Base-by-base conservation (phyloP, 2,329 filamentous ascomycete genomes). In the Xylariaceae sp. region DNA sequence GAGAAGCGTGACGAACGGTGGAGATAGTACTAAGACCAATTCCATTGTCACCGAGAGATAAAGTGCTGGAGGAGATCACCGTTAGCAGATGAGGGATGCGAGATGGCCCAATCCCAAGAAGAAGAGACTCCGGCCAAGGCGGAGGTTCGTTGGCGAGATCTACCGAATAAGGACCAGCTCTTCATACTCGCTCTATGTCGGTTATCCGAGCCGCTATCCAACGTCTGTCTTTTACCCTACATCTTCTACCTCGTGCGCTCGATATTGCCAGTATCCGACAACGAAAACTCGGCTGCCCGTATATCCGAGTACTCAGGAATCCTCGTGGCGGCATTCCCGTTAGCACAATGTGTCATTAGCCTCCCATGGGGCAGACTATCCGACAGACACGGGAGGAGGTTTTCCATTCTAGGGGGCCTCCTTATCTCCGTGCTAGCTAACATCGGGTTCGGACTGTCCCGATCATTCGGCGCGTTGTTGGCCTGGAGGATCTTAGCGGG, bases 181-280 rank as follows among this genome's bases (percentile, higher is more conserved):
- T 70, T 74, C 60, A 69, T 74, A 53, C 66, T 73, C 0, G 67
- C 72, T 7, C 66, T 74, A 44, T 74, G 73, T 54, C 70, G 71
- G 23, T 60, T 74, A 1, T 87, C 85, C 1, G 87, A 89, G 66
- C 86, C 86, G 1, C 74, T 90, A 50, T 87, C 86, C 0, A 86
- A 88, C 66, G 87, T 87, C 9, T 84, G 80, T 15, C 73, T 88
- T 3, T 79, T 86, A 44, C 82, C 86, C 1, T 90, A 90, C 71
- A 80, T 91, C 70, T 90, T 88, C 74, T 89, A 88, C 72, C 86
- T 89, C 70, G 80, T 91, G 13, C 83, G 83, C 61, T 89, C 85
- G 0, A 89, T 89, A 62, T 62, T 75, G 53, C 51, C 66, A 6
- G 35, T 69, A 53, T 18, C 68, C 61, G 74, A 83, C 63, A 41